Evolutionary conservation across 768 basidiomycete species (phyloP), one percentile per base, ranked within the genome.

Genomic region (Phanerochaete carnosa): DNA sequence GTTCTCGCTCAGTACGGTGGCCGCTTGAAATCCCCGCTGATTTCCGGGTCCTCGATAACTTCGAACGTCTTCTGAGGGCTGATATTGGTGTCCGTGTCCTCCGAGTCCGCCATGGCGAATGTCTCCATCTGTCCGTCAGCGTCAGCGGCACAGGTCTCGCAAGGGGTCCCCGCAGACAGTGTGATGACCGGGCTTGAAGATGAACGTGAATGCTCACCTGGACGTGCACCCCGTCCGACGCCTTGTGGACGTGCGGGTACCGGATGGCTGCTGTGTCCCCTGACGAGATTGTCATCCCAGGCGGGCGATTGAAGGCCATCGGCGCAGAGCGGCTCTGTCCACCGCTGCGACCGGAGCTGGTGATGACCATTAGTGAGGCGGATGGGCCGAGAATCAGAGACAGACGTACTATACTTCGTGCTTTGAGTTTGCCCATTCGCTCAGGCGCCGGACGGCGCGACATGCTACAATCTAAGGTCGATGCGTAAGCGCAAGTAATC

Each of bases 401-500:
- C 15, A 35, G 25, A 39, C 57, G 28, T 39, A 58, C 57, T 83
- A 83, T 43, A 82, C 66, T 63, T 83, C 84, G 9, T 80, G 68
- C 2, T 77, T 80, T 49, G 75, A 68, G 19, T 74, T 70, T 12
- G 79, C 79, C 68, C 81, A 89, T 64, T 84, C 85, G 52, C 80
- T 80, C 60, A 90, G 67, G 49, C 88, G 80, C 50, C 88, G 83
- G n/a, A 88, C 87, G 19, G 77, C 84, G 43, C 81, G 79, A 60
- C 76, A 80, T 1, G 81, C 87, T 7, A 88, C 88, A 64, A 88
- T 88, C 87, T 89, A 61, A n/a, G 58, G 46, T n/a, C 11, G 25
- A 25, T 13, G 45, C 25, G 53, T 55, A 12, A 39, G 19, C 16
- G 16, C 7, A 28, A 29, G 8, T 26, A 7, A 19, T n/a, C 15